These are phyloP conservation scores for Bothriochloa decipiens DNA, from an alignment of 176 grass and related monocot genomes.

Conservation along the genomic window DNA sequence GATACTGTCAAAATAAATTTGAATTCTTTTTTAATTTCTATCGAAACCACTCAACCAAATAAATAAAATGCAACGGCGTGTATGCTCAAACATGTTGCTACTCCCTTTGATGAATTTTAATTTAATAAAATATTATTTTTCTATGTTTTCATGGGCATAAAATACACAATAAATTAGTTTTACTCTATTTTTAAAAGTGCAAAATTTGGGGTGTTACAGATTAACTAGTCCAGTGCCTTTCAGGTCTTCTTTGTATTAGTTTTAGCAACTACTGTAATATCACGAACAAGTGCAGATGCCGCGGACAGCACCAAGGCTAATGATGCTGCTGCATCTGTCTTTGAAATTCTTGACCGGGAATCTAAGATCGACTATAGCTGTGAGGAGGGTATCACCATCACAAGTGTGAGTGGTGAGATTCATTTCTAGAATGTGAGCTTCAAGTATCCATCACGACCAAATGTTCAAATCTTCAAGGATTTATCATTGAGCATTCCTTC, in stretches of 20 bases:
- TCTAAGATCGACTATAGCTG: slow-evolving; percentile 79
- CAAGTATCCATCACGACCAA: slow-evolving; percentile 64
- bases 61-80: no score
- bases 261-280: slow-evolving; percentile 51
- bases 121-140: no score
- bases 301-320: slow-evolving; percentile 52
- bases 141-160: no score
- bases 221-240: background rate
- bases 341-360: slow-evolving; percentile 67
- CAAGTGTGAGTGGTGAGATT: slow-evolving; percentile 62
- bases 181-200: no score
- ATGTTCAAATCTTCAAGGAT: slow-evolving; percentile 66
- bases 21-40: no score
- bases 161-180: no score
- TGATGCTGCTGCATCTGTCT: slow-evolving; percentile 64
- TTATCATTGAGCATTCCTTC: slow-evolving; percentile 62
- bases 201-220: no score
- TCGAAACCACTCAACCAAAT: no score
- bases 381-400: slow-evolving; percentile 48
- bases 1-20: no score
- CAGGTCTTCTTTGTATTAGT: slow-evolving; percentile 75
- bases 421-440: slow-evolving; percentile 60
- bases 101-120: no score
- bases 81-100: no score
- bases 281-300: background rate